Evolutionary conservation across 2,329 filamentous ascomycete species (phyloP), one percentile per base, ranked within the genome.

Genomic region (Fusarium sublunatum): DNA sequence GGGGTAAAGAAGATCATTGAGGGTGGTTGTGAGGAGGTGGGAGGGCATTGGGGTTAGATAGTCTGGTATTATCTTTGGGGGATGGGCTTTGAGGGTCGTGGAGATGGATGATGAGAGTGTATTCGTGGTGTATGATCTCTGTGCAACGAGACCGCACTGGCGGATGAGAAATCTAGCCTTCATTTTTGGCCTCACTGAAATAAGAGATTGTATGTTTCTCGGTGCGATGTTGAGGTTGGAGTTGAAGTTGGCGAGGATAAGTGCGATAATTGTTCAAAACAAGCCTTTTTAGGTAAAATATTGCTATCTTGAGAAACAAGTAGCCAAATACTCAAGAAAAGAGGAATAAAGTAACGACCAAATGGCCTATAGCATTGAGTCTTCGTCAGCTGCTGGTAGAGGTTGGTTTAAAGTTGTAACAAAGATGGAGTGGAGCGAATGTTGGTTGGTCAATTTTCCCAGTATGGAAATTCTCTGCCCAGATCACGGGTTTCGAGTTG

Each of bases 21-120:
- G 82, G 8, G 88, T 83, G 28, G 86, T 78, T 64, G 83, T 81
- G 42, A 96, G 83, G 41, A 91, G 86, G 75, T 88, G 81, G 1
- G 88, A 89, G 26, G 82, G 83, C 52, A 84, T 87, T 1, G 88
- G 85, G 31, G 83, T 82, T 41, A 84, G 75, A 60, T 76, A 74
- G 71, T 84, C 82, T 22, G 72, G 73, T 55, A 80, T 78, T 63
- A 74, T 57, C 58, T 77, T 79, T 42, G 74, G 56, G 0, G 70
- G 68, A 6, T 69, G 70, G 5, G 59, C 50, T 35, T 68, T 73
- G 52, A 75, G 59, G 32, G 55, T 53, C 6, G 67, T 56, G n/a
- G 38, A 25, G 49, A 65, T 50, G 9, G 64, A 48, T 10, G 42
- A 15, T 6, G 57, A 36, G 19, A 41, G 32, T 15, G 60, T 15